phyloP scores from a whole-genome alignment of 306 rosid genomes.

The Canavalia gladiata region DNA sequence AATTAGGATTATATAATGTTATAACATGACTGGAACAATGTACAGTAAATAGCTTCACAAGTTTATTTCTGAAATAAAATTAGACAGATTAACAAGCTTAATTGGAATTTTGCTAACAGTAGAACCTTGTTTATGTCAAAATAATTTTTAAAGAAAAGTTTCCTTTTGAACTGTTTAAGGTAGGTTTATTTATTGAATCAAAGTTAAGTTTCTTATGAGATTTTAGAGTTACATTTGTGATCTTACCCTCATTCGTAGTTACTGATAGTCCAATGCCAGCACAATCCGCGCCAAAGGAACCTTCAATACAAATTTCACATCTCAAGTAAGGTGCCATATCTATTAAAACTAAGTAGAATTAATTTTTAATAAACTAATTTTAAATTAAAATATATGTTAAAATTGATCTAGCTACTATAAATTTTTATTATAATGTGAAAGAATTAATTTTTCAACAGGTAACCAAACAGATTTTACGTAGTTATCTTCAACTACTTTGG shows the following conservation, averaged over 20 bases:
- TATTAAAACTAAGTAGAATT: too few relatives aligned
- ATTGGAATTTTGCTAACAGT: background rate
- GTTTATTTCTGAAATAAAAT: background rate
- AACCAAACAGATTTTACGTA: background rate
- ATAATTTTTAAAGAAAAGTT: background rate
- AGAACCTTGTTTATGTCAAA: background rate
- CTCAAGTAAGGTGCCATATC: background rate
- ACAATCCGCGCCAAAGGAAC: slow-evolving; percentile 77
- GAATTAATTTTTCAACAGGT: too few relatives aligned
- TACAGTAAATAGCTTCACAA: background rate
- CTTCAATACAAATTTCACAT: slow-evolving; percentile 55
- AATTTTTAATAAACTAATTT: too few relatives aligned
- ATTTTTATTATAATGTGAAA: too few relatives aligned
- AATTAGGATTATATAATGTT: too few relatives aligned
- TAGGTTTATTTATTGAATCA: background rate
- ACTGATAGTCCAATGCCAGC: slow-evolving; percentile 68
- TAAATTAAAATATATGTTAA: too few relatives aligned
- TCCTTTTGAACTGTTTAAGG: background rate
- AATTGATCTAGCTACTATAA: too few relatives aligned
- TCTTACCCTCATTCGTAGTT: slow-evolving; percentile 51
- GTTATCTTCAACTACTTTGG: background rate
- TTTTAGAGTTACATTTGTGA: slow-evolving; percentile 7
- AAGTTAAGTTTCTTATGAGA: slow-evolving; percentile 13
- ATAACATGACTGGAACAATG: background rate
- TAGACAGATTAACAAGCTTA: background rate